phyloP scores from a whole-genome alignment of 257 asterid genomes.

The Rauvolfia tetraphylla region DNA sequence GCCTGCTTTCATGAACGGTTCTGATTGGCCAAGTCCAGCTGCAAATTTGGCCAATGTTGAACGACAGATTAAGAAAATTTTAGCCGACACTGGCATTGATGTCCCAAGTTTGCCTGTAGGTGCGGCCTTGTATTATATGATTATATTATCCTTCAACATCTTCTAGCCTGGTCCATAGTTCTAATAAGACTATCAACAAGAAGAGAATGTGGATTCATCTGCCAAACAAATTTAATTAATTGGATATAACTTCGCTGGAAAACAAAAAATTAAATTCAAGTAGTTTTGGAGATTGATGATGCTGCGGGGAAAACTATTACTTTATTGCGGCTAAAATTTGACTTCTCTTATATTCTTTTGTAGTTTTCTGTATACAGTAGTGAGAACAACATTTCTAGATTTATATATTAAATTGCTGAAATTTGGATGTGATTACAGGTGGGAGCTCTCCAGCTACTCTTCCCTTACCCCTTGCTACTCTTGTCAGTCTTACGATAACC shows the following conservation, averaged over 20 bases:
- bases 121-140: slow-evolving; percentile 20
- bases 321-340: not conserved
- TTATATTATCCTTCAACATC: not conserved
- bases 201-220: not conserved
- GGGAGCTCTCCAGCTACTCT: slow-evolving; percentile 67
- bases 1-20: slow-evolving; percentile 95
- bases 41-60: slow-evolving; percentile 75
- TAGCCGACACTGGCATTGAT: slow-evolving; percentile 91
- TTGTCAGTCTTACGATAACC: slow-evolving; percentile 93
- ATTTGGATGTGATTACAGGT: slow-evolving; percentile 40
- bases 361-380: not conserved
- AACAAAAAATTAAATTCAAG: not conserved
- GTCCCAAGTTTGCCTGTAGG: slow-evolving; percentile 78
- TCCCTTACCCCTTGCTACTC: slow-evolving; percentile 87
- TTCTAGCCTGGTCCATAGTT: not conserved
- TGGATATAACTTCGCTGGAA: not conserved
- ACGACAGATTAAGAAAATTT: slow-evolving; percentile 75
- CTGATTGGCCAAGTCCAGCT: slow-evolving; percentile 99
- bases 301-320: not conserved
- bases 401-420: slow-evolving; percentile 5
- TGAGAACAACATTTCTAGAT: not conserved
- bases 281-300: slow-evolving; percentile 5
- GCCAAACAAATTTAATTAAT: not conserved
- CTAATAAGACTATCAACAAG: not conserved
- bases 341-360: not conserved